These are phyloP conservation scores for Heterococcus sp. DNA, from an alignment of 108 stramenopile species.

Conservation along the genomic window DNA sequence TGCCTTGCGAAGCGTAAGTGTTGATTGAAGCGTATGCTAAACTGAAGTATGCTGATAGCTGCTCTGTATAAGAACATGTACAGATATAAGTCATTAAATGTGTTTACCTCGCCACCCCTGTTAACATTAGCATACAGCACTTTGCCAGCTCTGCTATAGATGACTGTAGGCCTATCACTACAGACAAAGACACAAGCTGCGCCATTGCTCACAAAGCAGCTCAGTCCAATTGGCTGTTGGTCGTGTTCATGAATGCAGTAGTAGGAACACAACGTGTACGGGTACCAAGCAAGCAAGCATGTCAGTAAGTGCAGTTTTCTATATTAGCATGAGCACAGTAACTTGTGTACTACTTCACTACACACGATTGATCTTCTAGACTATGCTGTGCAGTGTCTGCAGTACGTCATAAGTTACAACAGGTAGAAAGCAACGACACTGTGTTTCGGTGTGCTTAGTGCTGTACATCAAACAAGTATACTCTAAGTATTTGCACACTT, in stretches of 20 bases:
- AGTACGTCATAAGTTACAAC: too few relatives aligned
- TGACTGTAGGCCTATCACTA: slow-evolving; percentile 92
- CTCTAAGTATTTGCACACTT: not conserved
- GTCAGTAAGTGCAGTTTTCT: too few relatives aligned
- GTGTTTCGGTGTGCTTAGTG: not conserved
- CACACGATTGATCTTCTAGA: too few relatives aligned
- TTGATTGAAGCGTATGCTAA: not conserved
- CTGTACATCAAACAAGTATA: not conserved
- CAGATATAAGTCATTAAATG: too few relatives aligned
- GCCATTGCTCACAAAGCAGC: slow-evolving; percentile 64
- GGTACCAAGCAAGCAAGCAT: not conserved
- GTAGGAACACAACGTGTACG: not conserved
- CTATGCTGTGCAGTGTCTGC: too few relatives aligned
- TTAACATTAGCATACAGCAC: slow-evolving; percentile 85
- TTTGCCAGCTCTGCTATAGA: slow-evolving; percentile 82
- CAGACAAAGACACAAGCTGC: slow-evolving; percentile 85
- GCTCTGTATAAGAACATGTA: too few relatives aligned
- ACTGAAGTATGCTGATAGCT: too few relatives aligned
- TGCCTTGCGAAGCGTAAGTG: not conserved
- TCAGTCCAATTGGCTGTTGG: slow-evolving; percentile 80
- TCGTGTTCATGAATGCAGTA: not conserved
- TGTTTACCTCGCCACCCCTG: too few relatives aligned
- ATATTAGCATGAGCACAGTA: too few relatives aligned
- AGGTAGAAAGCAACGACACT: not conserved
- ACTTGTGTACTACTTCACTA: too few relatives aligned